Percentiles rank a stretch among this genome's conserved stretches.
Evolutionary conservation across 805 yeast species (phyloP).

Genomic region (Monosporozyma aquatica): DNA sequence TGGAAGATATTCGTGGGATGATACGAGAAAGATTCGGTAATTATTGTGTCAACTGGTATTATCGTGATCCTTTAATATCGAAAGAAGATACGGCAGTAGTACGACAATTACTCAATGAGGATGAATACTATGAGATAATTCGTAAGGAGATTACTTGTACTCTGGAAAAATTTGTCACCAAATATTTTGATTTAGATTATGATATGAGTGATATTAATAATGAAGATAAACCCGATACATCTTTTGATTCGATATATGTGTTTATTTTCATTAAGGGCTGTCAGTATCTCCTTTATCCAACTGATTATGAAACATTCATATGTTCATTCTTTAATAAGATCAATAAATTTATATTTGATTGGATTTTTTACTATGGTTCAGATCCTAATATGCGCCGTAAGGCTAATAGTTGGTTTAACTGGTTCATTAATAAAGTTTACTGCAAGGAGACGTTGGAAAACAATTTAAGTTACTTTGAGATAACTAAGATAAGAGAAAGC

Average conservation of each 20-base stretch:
- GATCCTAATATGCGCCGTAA: constrained; percentile 2
- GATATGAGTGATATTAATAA: constrained; percentile 6
- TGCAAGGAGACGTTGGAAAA: neutral
- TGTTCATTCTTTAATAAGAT: constrained; percentile 16
- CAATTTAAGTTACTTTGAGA: neutral
- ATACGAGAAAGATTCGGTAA: constrained; percentile 8
- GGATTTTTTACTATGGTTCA: constrained; percentile 14
- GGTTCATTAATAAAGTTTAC: constrained; percentile 15
- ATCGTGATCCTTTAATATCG: neutral
- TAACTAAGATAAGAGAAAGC: neutral
- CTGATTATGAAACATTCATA: constrained; percentile 8
- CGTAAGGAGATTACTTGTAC: constrained; percentile 6
- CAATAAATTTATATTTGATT: constrained; percentile 18
- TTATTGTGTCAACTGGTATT: constrained; percentile 14
- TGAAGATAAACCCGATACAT: neutral
- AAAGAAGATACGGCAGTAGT: constrained; percentile 7
- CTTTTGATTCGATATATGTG: constrained; percentile 10
- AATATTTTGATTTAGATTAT: constrained; percentile 18
- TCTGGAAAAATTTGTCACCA: constrained; percentile 11
- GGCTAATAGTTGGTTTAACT: constrained; percentile 18
- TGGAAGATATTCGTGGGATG: constrained; percentile 4
- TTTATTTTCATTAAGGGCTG: constrained; percentile 10
- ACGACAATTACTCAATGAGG: constrained; percentile 9
- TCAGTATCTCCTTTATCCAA: constrained; percentile 8
- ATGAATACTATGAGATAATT: constrained; percentile 8